Evolutionary conservation across 2,329 filamentous ascomycete genomes (phyloP), one percentile per base, ranked within the genome.

Genomic region (Elsinoe necatrix): DNA sequence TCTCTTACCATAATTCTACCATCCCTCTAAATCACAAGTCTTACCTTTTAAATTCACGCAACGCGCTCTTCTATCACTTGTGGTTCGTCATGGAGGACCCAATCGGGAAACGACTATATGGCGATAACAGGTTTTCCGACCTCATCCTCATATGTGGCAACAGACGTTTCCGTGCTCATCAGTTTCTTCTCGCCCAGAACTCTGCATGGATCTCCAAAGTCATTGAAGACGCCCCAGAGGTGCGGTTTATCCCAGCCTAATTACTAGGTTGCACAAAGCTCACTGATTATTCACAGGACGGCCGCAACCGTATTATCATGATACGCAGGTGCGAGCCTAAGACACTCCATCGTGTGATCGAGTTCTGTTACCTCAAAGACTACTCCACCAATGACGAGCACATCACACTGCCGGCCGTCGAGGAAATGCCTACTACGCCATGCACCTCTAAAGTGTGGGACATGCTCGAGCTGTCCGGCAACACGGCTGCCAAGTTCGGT

Each of bases 351-450:
- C 57, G 57, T 20, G 4, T 56, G 14, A 11, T 59, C 27, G 29
- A 57, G 23, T 59, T 42, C 45, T n/a, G 27, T 4, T 59, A 59
- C 21, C 43, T 47, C 3, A 12, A 31, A 2, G 54, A 59, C 21
- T 59, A 59, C 42, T 16, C 48, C 12, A 34, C 43, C 16, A 48
- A 54, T 14, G 48, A 54, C 8, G 18, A 20, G 3, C 16, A 45
- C 14, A 35, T 52, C 12, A 20, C 23, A 1, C 47, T 57, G 7
- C 55, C 43, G 5, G 2, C 39, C 2, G 6, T 18, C 3, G 18
- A 25, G 4, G 29, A 52, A 4, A 8, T 29, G 5, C 34, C 48
- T 9, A 34, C 18, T 18, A 42, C 54, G 7, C 54, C 54, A 2
- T 25, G 23, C 18, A 23, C 23, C 2, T 29, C 37, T 1, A 56